Percentiles rank a stretch among this genome's conserved stretches.
phyloP scores from a whole-genome alignment of 129 eudicot species.

The Scalesia atractyloides region DNA sequence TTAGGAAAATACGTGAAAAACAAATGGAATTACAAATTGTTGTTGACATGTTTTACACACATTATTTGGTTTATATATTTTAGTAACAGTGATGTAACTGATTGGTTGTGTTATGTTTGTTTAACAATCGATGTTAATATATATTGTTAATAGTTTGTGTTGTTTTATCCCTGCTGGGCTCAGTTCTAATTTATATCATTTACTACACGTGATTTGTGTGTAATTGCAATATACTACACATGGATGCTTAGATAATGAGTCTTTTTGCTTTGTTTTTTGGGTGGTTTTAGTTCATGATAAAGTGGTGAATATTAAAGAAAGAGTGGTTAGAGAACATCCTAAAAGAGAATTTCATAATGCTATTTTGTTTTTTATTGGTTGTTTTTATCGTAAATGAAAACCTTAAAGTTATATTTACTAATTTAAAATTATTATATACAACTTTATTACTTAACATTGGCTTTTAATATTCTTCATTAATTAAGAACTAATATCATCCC shows the following conservation, averaged over 20 bases:
- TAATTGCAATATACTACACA: constrained; percentile 5
- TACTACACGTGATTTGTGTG: background rate
- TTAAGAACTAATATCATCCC: background rate
- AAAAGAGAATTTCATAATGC: background rate
- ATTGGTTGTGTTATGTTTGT: too few species aligned
- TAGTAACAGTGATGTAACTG: too few species aligned
- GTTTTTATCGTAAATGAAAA: background rate
- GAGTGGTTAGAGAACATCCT: background rate
- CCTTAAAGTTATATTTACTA: background rate
- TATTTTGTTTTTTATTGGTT: background rate
- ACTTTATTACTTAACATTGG: background rate
- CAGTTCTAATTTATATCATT: too few species aligned
- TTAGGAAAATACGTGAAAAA: too few species aligned
- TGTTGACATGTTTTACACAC: too few species aligned
- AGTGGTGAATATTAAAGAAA: too few species aligned
- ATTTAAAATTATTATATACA: background rate
- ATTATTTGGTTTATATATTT: too few species aligned
- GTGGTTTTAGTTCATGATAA: background rate
- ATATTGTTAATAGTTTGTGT: too few species aligned
- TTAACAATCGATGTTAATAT: too few species aligned
- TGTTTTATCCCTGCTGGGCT: too few species aligned
- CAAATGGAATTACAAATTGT: too few species aligned
- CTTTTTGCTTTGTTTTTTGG: background rate
- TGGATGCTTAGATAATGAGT: constrained; percentile 12
- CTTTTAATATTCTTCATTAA: too few species aligned